Percentiles rank a stretch among this genome's conserved stretches.
phyloP scores from a whole-genome alignment of 345 rosid genomes.

The rapeseed (Brassica napus) region DNA sequence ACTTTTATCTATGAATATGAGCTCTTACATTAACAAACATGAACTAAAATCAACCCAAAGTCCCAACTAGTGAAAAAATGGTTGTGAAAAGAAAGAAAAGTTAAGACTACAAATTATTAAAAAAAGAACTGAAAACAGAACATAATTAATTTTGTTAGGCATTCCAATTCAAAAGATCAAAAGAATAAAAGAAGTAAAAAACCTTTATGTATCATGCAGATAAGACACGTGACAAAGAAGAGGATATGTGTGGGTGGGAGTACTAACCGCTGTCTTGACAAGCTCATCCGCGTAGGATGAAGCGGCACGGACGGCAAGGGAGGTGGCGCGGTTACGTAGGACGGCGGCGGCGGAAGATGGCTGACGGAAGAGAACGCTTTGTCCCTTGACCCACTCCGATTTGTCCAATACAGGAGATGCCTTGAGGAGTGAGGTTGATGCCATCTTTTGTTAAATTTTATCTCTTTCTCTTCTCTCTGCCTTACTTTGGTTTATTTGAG shows the following conservation, averaged over 20 bases:
- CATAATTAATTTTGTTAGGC: not conserved
- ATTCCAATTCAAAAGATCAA: not conserved
- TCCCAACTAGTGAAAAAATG: not conserved
- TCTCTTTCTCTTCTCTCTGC: conserved; percentile 17
- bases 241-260: not conserved
- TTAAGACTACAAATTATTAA: no score
- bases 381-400: conserved; percentile 81
- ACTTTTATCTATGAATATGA: not conserved
- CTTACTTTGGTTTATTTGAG: conserved; percentile 27
- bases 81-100: not conserved
- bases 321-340: conserved; percentile 48
- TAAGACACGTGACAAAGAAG: conserved; percentile 12
- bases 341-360: conserved; percentile 56
- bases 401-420: conserved; percentile 78
- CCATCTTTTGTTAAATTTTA: conserved; percentile 49
- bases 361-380: conserved; percentile 57
- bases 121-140: not conserved
- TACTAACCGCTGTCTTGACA: conserved; percentile 86
- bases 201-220: conserved; percentile 20
- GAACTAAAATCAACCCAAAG: not conserved
- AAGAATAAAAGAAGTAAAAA: not conserved
- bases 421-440: conserved; percentile 81
- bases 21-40: not conserved
- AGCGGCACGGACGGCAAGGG: conserved; percentile 69
- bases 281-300: conserved; percentile 96